Evolutionary conservation across 2,329 filamentous ascomycete species (phyloP), one percentile per base, ranked within the genome.

Genomic region (Niveomyces coronatus): DNA sequence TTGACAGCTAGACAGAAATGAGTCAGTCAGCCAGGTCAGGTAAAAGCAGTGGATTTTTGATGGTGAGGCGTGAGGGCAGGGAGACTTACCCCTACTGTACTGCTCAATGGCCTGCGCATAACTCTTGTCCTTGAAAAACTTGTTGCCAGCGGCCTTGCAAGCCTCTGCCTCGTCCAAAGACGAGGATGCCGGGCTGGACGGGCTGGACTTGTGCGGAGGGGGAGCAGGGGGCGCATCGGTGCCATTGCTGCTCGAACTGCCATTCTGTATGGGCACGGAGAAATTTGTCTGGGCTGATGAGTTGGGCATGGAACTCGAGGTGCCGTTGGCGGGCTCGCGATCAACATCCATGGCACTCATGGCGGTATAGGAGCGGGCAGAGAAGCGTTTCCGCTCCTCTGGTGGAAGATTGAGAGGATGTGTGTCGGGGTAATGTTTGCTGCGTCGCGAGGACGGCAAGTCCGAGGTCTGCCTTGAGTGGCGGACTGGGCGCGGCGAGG

Each of bases 91-190:
- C 76, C 94, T 94, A 49, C 84, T 85, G 61, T 96, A 98, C 61
- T 95, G 86, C 49, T 84, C 75, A 57, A 96, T 88, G 17, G 91
- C 89, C 55, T 83, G 82, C 44, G 71, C 65, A 60, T 89, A 98
- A 54, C 95, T 85, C 57, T 82, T 85, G 46, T 88, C 85, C 68
- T 95, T 96, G 74, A 95, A 98, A 55, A 85, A 89, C 54, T 91
- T 91, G 67, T 98, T 98, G 42, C 91, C 91, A 3, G 85, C 77
- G 50, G 84, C 76, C 70, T 98, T 98, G 74, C 82, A 94, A 10
- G 78, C 71, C 64, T 98, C 91, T 18, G 89, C 86, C 55, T 95
- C 85, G 38, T 89, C 83, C 29, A 64, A 60, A 17, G 68, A 58
- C 24, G 63, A 68, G 31, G 68, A 64, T 35, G 65, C 63, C 30